Evolutionary conservation across 495 filamentous ascomycete genomes (phyloP), one percentile per base, ranked within the genome.

Genomic region (Tetracladium setigerum): DNA sequence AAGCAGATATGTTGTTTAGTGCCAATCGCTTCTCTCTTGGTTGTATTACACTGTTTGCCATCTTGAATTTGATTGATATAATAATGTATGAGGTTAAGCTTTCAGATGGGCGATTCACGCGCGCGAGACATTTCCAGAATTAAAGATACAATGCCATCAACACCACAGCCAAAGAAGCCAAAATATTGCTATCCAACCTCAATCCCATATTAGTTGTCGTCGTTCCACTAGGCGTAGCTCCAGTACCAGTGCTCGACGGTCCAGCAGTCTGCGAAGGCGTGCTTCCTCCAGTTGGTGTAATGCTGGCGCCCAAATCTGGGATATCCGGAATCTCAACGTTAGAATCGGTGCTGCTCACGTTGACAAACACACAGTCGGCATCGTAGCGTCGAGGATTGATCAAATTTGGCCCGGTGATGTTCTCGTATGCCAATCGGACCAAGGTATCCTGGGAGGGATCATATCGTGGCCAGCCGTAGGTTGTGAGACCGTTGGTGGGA

Each of bases 401-500:
- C 37, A 44, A 12, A 40, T 56, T 54, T 2, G 50, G 35, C 11
- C 54, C 53, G 10, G 44, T 47, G 16, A 33, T 32, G 38, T 54
- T 54, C 22, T 60, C 34, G 19, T 50, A 60, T 8, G 13, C 57
- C 13, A 60, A 43, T 5, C 57, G 35, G 36, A 57, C 27, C 12
- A 60, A 37, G 17, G 54, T 51, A 1, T 46, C 37, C 14, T 35
- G 17, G 11, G 33, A 16, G 17, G 35, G 16, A 17, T 37, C n/a
- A 35, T 66, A 73, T 27, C 16, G 17, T 3, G 64, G 61, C 69
- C 68, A 72, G 5, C 52, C 46, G 43, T 64, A 60, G 31, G 53
- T 59, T 11, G 35, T 60, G 49, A 77, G 50, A 0, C 72, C 74
- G 33, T 60, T 54, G 9, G 45, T 24, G 4, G 74, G 73, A 58